These are phyloP conservation scores for Syzygium aromaticum DNA, from an alignment of 345 rosid genomes.

Conservation along the genomic window DNA sequence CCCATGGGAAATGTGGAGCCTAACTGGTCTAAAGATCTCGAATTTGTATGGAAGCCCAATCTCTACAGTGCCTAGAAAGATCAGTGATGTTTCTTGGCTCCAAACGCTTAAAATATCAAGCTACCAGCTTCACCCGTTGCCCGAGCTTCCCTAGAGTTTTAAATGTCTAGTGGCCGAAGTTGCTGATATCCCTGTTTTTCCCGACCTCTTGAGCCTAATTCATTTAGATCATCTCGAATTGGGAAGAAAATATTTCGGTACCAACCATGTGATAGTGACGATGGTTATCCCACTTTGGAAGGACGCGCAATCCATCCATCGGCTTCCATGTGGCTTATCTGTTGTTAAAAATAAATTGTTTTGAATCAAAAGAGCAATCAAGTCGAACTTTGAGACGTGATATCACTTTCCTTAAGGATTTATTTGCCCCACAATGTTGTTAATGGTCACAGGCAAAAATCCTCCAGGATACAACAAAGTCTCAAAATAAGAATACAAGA, in stretches of 20 bases:
- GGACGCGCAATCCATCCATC: not conserved
- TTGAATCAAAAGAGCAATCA: too few species aligned
- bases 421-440: too few species aligned
- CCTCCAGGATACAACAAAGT: too few species aligned
- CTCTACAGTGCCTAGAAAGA: not conserved
- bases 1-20: not conserved
- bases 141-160: not conserved
- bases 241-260: not conserved
- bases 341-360: too few species aligned
- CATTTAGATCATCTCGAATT: not conserved
- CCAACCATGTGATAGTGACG: not conserved
- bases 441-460: too few species aligned
- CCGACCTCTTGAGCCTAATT: not conserved
- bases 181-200: not conserved
- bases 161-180: not conserved
- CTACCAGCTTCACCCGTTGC: not conserved
- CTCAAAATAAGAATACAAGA: too few species aligned
- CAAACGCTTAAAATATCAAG: not conserved
- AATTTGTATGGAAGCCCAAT: not conserved
- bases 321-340: not conserved
- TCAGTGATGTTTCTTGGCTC: not conserved
- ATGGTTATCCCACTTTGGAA: not conserved
- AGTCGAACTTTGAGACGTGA: too few species aligned
- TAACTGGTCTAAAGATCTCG: not conserved
- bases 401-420: too few species aligned